phyloP scores from a whole-genome alignment of 192 early-diverging fungal species.

The Kickxella alabastrina region DNA sequence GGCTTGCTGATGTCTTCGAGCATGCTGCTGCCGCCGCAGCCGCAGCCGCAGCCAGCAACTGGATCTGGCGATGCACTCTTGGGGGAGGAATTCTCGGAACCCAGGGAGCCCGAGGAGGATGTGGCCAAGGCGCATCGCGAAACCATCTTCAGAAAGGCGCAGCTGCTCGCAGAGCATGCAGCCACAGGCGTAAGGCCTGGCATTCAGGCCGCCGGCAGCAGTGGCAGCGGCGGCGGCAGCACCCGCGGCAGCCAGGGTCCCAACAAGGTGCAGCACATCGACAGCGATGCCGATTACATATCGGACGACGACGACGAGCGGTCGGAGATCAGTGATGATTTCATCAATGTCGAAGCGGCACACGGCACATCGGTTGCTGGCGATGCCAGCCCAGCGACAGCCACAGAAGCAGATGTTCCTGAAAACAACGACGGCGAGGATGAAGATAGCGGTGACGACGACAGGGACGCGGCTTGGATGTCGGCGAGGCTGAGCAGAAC shows the following conservation, averaged over 20 bases:
- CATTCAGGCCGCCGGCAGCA: too few relatives aligned
- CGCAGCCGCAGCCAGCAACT: too few relatives aligned
- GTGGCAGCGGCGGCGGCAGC: neutral
- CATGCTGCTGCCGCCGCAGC: too few relatives aligned
- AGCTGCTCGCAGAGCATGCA: conserved; percentile 5
- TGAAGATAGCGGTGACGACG: conserved; percentile 25
- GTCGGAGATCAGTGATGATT: conserved; percentile 46
- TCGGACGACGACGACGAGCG: conserved; percentile 18
- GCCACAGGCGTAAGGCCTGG: too few relatives aligned
- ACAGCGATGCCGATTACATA: too few relatives aligned
- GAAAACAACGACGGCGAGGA: too few relatives aligned
- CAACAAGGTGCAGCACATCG: conserved; percentile 6
- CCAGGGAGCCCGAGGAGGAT: too few relatives aligned
- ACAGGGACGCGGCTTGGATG: conserved; percentile 45
- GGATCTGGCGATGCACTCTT: too few relatives aligned
- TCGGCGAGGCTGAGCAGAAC: conserved; percentile 44
- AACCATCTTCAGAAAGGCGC: conserved; percentile 25
- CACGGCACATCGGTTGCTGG: neutral
- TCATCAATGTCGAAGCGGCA: neutral
- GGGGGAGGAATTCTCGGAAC: too few relatives aligned
- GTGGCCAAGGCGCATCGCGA: neutral
- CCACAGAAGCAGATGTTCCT: neutral
- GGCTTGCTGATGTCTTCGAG: too few relatives aligned
- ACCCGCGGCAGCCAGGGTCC: neutral
- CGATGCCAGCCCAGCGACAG: neutral